These are phyloP conservation scores for Meyerozyma athensensis DNA, from an alignment of 1,139 yeast species.

Conservation along the genomic window DNA sequence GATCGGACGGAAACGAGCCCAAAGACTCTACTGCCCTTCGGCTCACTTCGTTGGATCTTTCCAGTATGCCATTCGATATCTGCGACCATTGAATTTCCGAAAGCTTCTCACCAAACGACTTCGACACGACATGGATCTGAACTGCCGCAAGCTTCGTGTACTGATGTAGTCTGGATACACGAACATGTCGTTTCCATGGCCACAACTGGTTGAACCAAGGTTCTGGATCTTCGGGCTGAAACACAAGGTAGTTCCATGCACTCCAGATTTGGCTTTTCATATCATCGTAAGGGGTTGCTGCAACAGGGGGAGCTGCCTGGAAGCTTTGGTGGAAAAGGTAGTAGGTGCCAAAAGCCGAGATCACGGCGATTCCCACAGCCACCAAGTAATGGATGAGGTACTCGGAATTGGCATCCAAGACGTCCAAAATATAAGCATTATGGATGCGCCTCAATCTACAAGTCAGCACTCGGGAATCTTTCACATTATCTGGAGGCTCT, in stretches of 20 bases:
- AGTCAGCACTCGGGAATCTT: too few species aligned
- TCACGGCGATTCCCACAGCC: background rate
- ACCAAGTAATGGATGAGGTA: background rate
- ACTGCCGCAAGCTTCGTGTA: background rate
- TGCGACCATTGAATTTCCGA: background rate
- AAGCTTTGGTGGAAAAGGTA: background rate
- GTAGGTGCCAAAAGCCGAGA: background rate
- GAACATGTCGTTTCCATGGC: background rate
- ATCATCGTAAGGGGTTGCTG: slow-evolving; percentile 1
- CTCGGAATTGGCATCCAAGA: background rate
- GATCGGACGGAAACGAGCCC: too few species aligned
- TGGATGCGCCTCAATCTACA: too few species aligned
- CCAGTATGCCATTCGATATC: background rate
- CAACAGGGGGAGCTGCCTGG: background rate
- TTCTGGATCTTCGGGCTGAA: background rate
- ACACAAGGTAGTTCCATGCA: background rate
- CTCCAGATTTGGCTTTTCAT: background rate
- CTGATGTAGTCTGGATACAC: background rate
- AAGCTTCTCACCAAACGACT: background rate
- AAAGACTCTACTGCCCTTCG: too few species aligned
- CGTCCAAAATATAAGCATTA: background rate
- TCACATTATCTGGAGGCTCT: too few species aligned
- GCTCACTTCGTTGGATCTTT: too few species aligned
- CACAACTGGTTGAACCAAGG: background rate
- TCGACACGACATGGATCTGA: background rate